These are phyloP conservation scores for Aspergillus campestris DNA, from an alignment of 495 filamentous ascomycete species.

Conservation along the genomic window DNA sequence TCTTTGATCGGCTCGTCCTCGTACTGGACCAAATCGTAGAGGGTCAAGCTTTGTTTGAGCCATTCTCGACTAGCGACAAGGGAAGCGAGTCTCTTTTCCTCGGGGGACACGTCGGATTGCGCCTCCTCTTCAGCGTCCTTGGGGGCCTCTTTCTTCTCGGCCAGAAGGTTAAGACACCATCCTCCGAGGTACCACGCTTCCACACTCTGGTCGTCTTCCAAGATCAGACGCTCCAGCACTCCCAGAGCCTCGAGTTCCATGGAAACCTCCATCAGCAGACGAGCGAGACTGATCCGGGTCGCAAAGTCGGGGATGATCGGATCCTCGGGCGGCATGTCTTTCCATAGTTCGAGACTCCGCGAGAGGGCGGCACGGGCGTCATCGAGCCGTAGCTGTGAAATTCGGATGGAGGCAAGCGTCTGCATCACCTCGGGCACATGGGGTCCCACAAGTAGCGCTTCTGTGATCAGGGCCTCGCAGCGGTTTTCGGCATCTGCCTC, in stretches of 20 bases:
- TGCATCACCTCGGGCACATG: slow-evolving; percentile 76
- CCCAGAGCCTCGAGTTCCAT: slow-evolving; percentile 79
- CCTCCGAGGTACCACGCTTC: slow-evolving; percentile 97
- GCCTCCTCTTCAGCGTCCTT: slow-evolving; percentile 22
- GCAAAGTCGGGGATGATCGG: slow-evolving; percentile 69
- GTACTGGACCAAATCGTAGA: slow-evolving; percentile 40
- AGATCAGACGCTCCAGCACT: slow-evolving; percentile 72
- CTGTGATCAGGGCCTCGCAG: slow-evolving; percentile 79
- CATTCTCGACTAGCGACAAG: slow-evolving; percentile 43
- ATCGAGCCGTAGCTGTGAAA: slow-evolving; percentile 68
- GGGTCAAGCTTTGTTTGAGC: slow-evolving; percentile 42
- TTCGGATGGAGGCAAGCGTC: slow-evolving; percentile 85
- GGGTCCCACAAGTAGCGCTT: slow-evolving; percentile 71
- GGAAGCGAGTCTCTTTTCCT: slow-evolving; percentile 29
- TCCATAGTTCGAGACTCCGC: slow-evolving; percentile 72
- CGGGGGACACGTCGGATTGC: slow-evolving; percentile 22
- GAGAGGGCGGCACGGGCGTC: slow-evolving; percentile 74
- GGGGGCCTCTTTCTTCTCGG: slow-evolving; percentile 52
- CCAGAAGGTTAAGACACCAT: slow-evolving; percentile 75
- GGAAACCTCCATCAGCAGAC: slow-evolving; percentile 81
- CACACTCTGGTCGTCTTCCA: slow-evolving; percentile 85
- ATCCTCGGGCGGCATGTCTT: slow-evolving; percentile 57
- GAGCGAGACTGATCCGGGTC: slow-evolving; percentile 68
- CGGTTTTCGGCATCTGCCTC: slow-evolving; percentile 77
- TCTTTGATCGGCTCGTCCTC: slow-evolving; percentile 46